Evolutionary conservation across 2,329 filamentous ascomycete species (phyloP).

Genomic region (Penicillium glabrum): DNA sequence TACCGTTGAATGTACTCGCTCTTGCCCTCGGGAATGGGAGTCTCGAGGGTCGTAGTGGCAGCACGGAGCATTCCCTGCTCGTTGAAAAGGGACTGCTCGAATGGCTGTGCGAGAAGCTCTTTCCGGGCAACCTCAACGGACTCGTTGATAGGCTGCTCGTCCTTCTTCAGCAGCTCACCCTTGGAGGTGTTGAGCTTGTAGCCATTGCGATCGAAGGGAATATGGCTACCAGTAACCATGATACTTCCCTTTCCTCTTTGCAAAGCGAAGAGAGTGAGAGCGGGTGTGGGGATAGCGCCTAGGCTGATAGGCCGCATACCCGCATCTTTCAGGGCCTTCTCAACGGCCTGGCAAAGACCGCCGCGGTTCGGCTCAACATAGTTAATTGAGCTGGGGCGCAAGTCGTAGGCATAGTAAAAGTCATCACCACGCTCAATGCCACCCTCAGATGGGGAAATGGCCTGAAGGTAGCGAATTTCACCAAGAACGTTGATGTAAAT

Average conservation of each 20-base stretch:
- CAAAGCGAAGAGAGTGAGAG: constrained; percentile 31
- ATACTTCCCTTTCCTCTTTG: constrained; percentile 32
- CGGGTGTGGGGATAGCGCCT: constrained; percentile 34
- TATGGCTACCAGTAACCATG: constrained; percentile 38
- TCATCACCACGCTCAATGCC: constrained; percentile 31
- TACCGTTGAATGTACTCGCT: constrained; percentile 30
- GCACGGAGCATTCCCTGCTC: constrained; percentile 28
- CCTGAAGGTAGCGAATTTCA: constrained; percentile 33
- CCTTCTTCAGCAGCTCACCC: constrained; percentile 34
- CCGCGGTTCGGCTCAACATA: constrained; percentile 31
- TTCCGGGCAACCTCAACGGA: constrained; percentile 26
- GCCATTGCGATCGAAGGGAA: constrained; percentile 37
- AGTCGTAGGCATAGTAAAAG: constrained; percentile 34
- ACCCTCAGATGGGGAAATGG: constrained; percentile 24
- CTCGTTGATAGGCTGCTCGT: constrained; percentile 33
- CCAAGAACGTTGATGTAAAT: constrained; percentile 36
- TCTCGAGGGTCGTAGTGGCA: constrained; percentile 12
- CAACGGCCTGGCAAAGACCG: constrained; percentile 31
- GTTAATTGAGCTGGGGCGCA: constrained; percentile 32
- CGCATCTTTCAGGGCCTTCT: constrained; percentile 29
- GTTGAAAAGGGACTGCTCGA: constrained; percentile 28
- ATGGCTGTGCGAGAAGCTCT: constrained; percentile 26
- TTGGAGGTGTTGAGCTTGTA: constrained; percentile 36
- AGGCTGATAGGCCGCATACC: constrained; percentile 32
- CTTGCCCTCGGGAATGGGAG: constrained; percentile 20